Evolutionary conservation across 495 filamentous ascomycete genomes (phyloP).

Genomic region (Penicillium flavigenum): DNA sequence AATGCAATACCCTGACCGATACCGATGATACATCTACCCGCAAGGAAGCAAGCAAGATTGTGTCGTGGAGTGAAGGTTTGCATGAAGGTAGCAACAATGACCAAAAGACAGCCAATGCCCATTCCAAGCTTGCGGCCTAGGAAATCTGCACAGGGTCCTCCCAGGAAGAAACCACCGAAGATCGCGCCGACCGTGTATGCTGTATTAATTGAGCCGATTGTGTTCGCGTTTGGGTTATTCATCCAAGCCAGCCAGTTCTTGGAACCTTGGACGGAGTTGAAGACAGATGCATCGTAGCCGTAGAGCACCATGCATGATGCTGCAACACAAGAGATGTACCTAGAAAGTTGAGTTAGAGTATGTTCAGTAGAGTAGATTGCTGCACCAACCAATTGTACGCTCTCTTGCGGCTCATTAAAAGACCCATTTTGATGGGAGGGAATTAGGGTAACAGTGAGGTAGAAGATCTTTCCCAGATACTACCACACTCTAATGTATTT

Average conservation of each 20-base stretch:
- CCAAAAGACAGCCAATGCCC: constrained; percentile 55
- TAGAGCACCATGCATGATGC: constrained; percentile 68
- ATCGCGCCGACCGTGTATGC: constrained; percentile 64
- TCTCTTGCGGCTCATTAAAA: constrained; percentile 33
- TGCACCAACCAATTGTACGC: constrained; percentile 39
- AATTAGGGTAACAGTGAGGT: background rate
- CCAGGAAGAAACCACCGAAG: constrained; percentile 60
- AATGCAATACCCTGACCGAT: constrained; percentile 64
- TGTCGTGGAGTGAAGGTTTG: constrained; percentile 57
- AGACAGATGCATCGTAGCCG: constrained; percentile 66
- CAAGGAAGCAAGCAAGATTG: constrained; percentile 59
- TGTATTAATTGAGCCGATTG: constrained; percentile 59
- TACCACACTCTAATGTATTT: background rate
- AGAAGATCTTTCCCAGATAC: background rate
- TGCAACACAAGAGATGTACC: constrained; percentile 62
- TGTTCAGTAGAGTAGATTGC: background rate
- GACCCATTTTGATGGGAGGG: constrained; percentile 18
- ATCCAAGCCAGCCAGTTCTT: constrained; percentile 60
- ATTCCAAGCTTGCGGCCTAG: constrained; percentile 59
- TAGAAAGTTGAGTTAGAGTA: constrained; percentile 18
- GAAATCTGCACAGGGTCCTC: constrained; percentile 56
- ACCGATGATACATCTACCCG: constrained; percentile 61
- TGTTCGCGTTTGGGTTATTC: constrained; percentile 48
- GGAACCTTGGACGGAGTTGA: constrained; percentile 61
- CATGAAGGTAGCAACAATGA: constrained; percentile 61